Evolutionary conservation across 495 filamentous ascomycete genomes (phyloP).

Genomic region (Choiromyces venosus): DNA sequence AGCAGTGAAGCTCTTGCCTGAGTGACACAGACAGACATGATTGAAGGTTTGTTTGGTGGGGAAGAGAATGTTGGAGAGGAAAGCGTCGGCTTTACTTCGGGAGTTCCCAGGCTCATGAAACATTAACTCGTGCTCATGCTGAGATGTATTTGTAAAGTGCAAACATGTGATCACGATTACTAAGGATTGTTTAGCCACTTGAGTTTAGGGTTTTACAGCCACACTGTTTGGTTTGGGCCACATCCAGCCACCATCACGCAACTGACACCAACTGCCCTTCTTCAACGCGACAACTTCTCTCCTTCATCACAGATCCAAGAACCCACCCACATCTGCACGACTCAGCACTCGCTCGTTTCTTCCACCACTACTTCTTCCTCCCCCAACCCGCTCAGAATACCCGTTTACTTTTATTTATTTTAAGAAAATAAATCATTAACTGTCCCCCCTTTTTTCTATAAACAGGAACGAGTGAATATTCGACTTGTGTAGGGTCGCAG

Average conservation of each 20-base stretch:
- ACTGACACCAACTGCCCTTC: not conserved
- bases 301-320: not conserved
- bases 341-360: slow-evolving; percentile 26
- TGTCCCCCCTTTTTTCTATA: slow-evolving; percentile 4
- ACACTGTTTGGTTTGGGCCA: not conserved
- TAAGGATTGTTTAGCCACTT: not conserved
- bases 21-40: slow-evolving; percentile 16
- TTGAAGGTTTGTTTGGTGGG: not conserved
- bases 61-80: slow-evolving; percentile 3
- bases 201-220: not conserved
- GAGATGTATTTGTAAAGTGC: not conserved
- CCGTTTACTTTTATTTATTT: not conserved
- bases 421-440: not conserved
- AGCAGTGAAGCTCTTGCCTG: slow-evolving; percentile 6
- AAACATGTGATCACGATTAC: not conserved
- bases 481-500: slow-evolving; percentile 5
- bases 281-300: not conserved
- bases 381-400: slow-evolving; percentile 4
- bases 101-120: not conserved
- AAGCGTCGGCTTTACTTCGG: not conserved
- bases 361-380: not conserved
- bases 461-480: slow-evolving; percentile 5
- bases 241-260: not conserved
- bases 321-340: slow-evolving; percentile 5
- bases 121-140: not conserved